Percentiles rank a stretch among this genome's conserved stretches.
Conservation (phyloP, 2,329 filamentous ascomycete genomes). For the Aspergillus unguis region DNA sequence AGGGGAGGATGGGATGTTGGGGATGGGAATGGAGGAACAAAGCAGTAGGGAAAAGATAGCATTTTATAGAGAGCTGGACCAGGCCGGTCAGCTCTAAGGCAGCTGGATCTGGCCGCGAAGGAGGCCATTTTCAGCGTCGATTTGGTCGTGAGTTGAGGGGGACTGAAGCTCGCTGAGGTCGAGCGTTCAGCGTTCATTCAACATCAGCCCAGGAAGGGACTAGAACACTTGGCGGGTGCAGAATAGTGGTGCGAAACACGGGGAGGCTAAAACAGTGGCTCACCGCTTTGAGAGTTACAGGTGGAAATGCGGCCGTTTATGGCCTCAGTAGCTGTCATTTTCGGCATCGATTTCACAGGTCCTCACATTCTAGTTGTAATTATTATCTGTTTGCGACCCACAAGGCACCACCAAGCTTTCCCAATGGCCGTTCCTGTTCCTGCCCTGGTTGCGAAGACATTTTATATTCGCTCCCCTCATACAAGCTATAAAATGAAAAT, state of each 20-base stretch:
- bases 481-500: not conserved
- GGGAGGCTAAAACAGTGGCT: not conserved
- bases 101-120: not conserved
- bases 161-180: not conserved
- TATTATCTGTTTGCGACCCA: not conserved
- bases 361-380: conserved; percentile 7
- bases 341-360: conserved; percentile 20
- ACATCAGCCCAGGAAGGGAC: not conserved
- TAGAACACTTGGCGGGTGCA: conserved; percentile 2
- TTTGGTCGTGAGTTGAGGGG: not conserved
- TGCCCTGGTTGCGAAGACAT: not conserved
- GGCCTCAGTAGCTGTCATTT: conserved; percentile 19
- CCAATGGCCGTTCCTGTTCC: not conserved
- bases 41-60: not conserved
- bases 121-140: not conserved
- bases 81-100: not conserved
- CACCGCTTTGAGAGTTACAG: not conserved
- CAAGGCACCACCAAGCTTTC: not conserved
- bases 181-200: not conserved
- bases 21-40: not conserved
- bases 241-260: conserved; percentile 2
- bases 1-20: not conserved
- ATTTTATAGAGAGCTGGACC: not conserved
- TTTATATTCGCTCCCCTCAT: not conserved
- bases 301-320: not conserved